These are phyloP conservation scores for Naganishia kalamii DNA, from an alignment of 768 basidiomycete species.

Conservation along the genomic window DNA sequence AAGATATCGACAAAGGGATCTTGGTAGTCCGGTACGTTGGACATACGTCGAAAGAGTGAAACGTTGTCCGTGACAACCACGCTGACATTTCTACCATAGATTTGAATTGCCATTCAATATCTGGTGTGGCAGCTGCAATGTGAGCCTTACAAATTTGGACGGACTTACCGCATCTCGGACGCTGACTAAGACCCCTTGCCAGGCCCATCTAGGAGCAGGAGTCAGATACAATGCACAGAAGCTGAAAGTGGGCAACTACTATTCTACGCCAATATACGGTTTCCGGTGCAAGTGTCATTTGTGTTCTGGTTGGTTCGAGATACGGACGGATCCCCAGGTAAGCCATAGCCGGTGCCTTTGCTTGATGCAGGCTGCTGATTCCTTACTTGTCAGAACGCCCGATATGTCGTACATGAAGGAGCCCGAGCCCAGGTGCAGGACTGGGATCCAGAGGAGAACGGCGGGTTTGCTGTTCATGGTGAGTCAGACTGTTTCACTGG, in stretches of 20 bases:
- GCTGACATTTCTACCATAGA: slow-evolving; percentile 18
- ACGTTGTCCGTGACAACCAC: neutral
- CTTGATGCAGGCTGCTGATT: neutral
- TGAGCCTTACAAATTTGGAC: slow-evolving; percentile 18
- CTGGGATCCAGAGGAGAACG: slow-evolving; percentile 94
- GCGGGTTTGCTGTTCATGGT: slow-evolving; percentile 85
- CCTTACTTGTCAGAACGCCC: slow-evolving; percentile 65
- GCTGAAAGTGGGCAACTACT: slow-evolving; percentile 91
- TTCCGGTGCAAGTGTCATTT: slow-evolving; percentile 98
- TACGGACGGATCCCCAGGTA: slow-evolving; percentile 94
- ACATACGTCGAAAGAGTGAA: too few relatives aligned
- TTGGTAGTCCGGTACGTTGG: slow-evolving; percentile 64
- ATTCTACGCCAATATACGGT: slow-evolving; percentile 85
- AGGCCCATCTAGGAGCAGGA: slow-evolving; percentile 92
- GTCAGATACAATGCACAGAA: slow-evolving; percentile 99
- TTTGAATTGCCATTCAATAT: slow-evolving; percentile 85
- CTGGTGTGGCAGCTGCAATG: slow-evolving; percentile 76
- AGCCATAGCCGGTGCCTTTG: slow-evolving; percentile 22
- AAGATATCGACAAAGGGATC: slow-evolving; percentile 93
- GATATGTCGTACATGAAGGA: slow-evolving; percentile 84
- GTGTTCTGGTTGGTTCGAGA: slow-evolving; percentile 95
- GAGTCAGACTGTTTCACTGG: slow-evolving; percentile 18
- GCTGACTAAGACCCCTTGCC: neutral
- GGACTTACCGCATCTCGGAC: neutral
- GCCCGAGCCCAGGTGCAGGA: slow-evolving; percentile 93